These are phyloP conservation scores for Trametes punicea DNA, from an alignment of 768 basidiomycete genomes.

Conservation along the genomic window DNA sequence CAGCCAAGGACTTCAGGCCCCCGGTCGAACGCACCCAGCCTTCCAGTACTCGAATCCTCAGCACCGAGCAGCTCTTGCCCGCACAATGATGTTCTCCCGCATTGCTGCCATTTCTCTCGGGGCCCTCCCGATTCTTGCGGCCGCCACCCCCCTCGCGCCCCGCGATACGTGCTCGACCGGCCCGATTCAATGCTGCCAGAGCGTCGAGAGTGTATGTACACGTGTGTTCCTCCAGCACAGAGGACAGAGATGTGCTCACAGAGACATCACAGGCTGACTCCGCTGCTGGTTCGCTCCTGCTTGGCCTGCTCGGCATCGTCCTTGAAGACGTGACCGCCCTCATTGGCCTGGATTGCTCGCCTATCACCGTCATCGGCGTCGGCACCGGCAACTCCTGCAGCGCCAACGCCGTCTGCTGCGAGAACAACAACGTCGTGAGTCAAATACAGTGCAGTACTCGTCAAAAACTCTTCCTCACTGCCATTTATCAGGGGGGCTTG, in stretches of 20 bases:
- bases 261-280: not conserved
- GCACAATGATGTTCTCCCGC: constrained; percentile 14
- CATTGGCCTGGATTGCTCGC: constrained; percentile 7
- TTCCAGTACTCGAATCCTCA: not conserved
- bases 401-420: constrained; percentile 5
- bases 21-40: not conserved
- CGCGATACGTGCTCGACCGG: constrained; percentile 13
- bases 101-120: constrained; percentile 1
- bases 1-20: not conserved
- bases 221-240: no score
- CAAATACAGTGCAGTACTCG: not conserved
- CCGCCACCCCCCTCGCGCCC: constrained; percentile 14
- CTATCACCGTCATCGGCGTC: constrained; percentile 9
- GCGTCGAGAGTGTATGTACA: not conserved
- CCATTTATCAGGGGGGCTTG: constrained; percentile 10
- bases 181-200: constrained; percentile 11
- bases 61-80: not conserved
- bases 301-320: constrained; percentile 6
- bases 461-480: not conserved
- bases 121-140: constrained; percentile 16
- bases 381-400: not conserved
- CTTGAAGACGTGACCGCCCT: not conserved
- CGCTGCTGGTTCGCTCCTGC: not conserved
- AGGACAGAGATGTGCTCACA: no score
- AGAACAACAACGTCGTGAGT: constrained; percentile 10